These are phyloP conservation scores for Mentha longifolia DNA, from an alignment of 257 asterid genomes.

Conservation along the genomic window DNA sequence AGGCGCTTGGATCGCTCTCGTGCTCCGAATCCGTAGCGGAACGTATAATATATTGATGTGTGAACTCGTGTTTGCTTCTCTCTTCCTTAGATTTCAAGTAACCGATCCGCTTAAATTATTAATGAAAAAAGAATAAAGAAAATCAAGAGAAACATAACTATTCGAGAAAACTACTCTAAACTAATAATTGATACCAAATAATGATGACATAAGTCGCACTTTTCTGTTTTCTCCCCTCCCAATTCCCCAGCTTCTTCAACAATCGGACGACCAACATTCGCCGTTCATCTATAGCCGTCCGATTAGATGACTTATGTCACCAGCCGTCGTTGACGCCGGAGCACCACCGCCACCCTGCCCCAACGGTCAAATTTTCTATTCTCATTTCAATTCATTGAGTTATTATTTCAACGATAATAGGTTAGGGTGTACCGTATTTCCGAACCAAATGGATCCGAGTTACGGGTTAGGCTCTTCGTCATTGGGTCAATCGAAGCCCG, in stretches of 20 bases:
- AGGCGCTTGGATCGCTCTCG: no score
- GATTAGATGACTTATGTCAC: conserved; percentile 68
- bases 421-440: conserved; percentile 2
- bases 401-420: conserved; percentile 15
- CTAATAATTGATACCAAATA: no score
- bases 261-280: conserved; percentile 36
- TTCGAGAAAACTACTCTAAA: no score
- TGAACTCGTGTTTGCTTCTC: no score
- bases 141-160: no score
- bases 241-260: conserved; percentile 20
- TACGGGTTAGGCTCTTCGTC: conserved; percentile 61
- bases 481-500: conserved; percentile 31
- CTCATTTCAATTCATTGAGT: conserved; percentile 34
- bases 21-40: no score
- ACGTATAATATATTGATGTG: no score
- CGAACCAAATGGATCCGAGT: conserved; percentile 66
- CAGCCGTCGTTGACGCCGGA: conserved; percentile 62
- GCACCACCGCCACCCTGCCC: conserved; percentile 39
- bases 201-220: conserved; percentile 7
- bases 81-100: no score
- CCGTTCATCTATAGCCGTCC: conserved; percentile 32
- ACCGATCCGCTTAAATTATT: no score
- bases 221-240: conserved; percentile 16
- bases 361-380: conserved; percentile 52
- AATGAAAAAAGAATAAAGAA: no score